Evolutionary conservation across 192 early-diverging fungal genomes (phyloP), one percentile per base, ranked within the genome.

Genomic region (Gigaspora rosea): DNA sequence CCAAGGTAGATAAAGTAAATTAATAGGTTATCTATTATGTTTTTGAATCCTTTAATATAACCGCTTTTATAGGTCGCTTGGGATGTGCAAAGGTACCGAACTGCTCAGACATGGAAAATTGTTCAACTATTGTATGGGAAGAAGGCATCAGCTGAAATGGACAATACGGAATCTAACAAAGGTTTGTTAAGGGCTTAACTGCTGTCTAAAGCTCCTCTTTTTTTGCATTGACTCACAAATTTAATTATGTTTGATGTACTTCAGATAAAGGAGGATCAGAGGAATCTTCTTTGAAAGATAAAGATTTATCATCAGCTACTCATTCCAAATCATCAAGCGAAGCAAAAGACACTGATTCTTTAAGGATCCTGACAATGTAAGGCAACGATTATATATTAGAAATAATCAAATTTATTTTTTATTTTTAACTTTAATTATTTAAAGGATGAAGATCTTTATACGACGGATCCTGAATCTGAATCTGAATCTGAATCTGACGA

Each of bases 91-190:
- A 80, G 84, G 50, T 87, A 85, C 56, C 82, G 88, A 33, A 87
- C 89, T 8, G 85, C 91, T 8, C 92, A 94, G 74, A 91, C 93
- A 7, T 95, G 94, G 94, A 90, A 85, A 32, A 87, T 94, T 8
- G 66, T 95, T 7, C 82, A 89, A 46, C 71, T 94, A 32, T 84
- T 94, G 57, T 93, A 87, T 78, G 87, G 32, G 13, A 56, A 12
- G 18, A n/a, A 56, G 12, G 52, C 52, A 56, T 5, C 52, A 56
- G 0, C 52, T n/a, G 18, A 56, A 56, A 5, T 13, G 18, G 13
- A 56, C 15, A 56, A 56, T 0, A 56, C 18, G 9, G 13, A 54
- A 54, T 4, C 11, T 54, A 18, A 16, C 52, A 12, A 54, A 18
- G 18, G 52, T 54, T 16, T 13, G 18, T n/a, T 5, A 52, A 52